phyloP scores from a whole-genome alignment of 164 flowering plant species.

The Umbilicus rupestris region DNA sequence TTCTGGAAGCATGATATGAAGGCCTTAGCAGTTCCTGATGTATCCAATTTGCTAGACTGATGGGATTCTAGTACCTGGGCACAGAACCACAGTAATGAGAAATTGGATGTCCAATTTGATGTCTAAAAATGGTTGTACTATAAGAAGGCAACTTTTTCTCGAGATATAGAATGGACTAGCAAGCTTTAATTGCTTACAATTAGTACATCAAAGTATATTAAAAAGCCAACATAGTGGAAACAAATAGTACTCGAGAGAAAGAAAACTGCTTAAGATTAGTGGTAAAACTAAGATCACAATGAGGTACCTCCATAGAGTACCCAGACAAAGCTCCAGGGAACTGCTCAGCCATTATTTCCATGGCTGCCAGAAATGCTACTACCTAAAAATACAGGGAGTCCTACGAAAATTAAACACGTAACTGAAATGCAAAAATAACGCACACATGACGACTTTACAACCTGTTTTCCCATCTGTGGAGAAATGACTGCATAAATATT shows the following conservation, averaged over 20 bases:
- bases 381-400: constrained; percentile 37
- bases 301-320: constrained; percentile 54
- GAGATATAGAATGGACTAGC: no score
- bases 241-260: background rate
- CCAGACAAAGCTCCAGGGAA: constrained; percentile 96
- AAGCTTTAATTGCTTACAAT: no score
- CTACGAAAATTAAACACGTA: background rate
- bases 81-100: background rate
- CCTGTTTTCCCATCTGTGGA: constrained; percentile 98
- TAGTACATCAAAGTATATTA: no score
- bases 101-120: background rate
- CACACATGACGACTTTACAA: constrained; percentile 14
- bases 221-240: no score
- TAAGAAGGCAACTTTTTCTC: no score
- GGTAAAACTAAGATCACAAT: background rate
- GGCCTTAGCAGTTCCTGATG: constrained; percentile 96
- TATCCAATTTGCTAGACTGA: constrained; percentile 81
- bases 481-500: constrained; percentile 75
- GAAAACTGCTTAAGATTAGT: background rate
- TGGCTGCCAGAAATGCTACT: constrained; percentile 90
- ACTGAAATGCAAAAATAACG: background rate
- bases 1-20: constrained; percentile 85
- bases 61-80: constrained; percentile 88
- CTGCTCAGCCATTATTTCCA: constrained; percentile 90
- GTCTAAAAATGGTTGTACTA: no score